Evolutionary conservation across 306 rosid species (phyloP), one percentile per base, ranked within the genome.

Genomic region (Fragaria ananassa): DNA sequence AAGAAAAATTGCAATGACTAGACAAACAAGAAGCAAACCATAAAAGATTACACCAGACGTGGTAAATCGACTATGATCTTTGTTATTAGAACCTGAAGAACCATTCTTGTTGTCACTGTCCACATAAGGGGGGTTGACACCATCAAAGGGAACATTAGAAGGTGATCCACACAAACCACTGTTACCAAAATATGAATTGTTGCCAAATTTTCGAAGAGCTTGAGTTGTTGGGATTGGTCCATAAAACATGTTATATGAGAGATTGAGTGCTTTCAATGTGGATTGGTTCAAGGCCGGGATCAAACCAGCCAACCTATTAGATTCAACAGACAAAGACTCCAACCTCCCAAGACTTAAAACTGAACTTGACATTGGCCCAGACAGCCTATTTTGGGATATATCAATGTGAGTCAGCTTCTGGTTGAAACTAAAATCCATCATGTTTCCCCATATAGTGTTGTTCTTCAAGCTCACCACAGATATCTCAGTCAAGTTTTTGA

Each of bases 271-370:
- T 53, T 46, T 62, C 58, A 89, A 62, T 61, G 80, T 71, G 27
- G 83, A 63, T 50, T 84, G 91, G 23, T 61, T 76, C 42, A 89
- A 68, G 25, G 47, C 88, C 10, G 91, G 90, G 25, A 87, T 81
- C 0, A 65, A n/a, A 76, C 86, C 87, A 9, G 68, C 44, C 54
- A 87, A 73, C 6, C 37, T 63, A 76, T 87, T 89, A 45, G 79
- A 74, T 51, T 86, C 81, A 58, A 87, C 61, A 21, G 76, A 75
- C 82, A 89, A 61, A 0, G 80, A 74, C 66, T 76, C 84, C 84
- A 87, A 75, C 14, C 27, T 66, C 63, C 44, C 37, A 27, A 87
- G 84, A 56, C 51, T 65, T 29, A 47, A 50, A 27, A 82, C 74
- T 6, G 85, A 84, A 13, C 1, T 1, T n/a, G 90, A 72, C 61